These are phyloP conservation scores for Schoenoplectus triqueter DNA, from an alignment of 202 grass and related monocot species.

Conservation along the genomic window DNA sequence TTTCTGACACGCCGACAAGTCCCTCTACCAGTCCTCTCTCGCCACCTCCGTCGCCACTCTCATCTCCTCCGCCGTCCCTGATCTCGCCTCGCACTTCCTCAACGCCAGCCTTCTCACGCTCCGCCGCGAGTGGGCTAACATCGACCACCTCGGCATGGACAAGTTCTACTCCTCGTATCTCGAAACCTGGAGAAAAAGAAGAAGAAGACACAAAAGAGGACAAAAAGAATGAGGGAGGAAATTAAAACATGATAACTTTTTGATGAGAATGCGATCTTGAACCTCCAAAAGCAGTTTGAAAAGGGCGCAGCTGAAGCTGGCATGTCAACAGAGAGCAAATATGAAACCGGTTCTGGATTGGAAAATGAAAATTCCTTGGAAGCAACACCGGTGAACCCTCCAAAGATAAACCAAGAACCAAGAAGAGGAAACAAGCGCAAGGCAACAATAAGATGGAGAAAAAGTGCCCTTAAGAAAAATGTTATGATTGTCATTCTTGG, in stretches of 20 bases:
- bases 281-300: conserved; percentile 95
- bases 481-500: too few relatives aligned
- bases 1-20: conserved; percentile 92
- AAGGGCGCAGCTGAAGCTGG: conserved; percentile 72
- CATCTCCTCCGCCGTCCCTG: conserved; percentile 41
- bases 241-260: conserved; percentile 56
- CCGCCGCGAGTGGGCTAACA: conserved; percentile 79
- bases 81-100: conserved; percentile 58
- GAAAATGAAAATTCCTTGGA: not conserved
- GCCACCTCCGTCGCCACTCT: conserved; percentile 66
- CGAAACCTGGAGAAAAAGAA: conserved; percentile 23
- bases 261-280: conserved; percentile 63
- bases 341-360: not conserved
- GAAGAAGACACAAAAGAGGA: conserved; percentile 39
- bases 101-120: conserved; percentile 68
- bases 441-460: conserved; percentile 37
- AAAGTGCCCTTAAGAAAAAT: too few relatives aligned
- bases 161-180: conserved; percentile 88
- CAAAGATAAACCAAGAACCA: conserved; percentile 29
- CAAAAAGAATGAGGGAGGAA: conserved; percentile 46
- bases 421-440: conserved; percentile 75
- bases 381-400: conserved; percentile 36
- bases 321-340: conserved; percentile 43
- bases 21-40: conserved; percentile 65
- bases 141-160: conserved; percentile 88